Conservation (phyloP, 805 yeast species). For the Yamadazyma takamatsuzukensis region DNA sequence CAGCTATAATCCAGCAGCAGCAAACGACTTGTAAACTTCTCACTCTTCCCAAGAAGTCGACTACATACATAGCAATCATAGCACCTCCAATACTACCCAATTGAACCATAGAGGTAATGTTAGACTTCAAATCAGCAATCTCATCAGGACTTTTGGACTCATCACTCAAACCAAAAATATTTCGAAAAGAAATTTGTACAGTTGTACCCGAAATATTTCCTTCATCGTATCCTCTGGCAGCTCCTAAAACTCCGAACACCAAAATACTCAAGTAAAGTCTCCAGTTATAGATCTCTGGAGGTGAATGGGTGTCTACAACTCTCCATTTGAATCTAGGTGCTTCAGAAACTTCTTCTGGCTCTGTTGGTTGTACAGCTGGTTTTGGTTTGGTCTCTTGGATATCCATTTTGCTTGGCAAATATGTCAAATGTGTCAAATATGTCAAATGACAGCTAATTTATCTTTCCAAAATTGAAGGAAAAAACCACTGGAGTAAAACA, state of each 20-base stretch:
- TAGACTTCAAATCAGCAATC: slow-evolving; percentile 47
- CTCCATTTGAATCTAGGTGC: slow-evolving; percentile 10
- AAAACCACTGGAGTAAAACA: too few species aligned
- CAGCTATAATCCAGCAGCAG: slow-evolving; percentile 42
- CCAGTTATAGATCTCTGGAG: slow-evolving; percentile 45
- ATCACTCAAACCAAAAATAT: slow-evolving; percentile 43
- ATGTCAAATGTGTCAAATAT: too few species aligned
- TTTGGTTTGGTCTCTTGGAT: too few species aligned
- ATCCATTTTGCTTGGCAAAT: too few species aligned
- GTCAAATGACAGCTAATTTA: too few species aligned
- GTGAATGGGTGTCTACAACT: slow-evolving; percentile 25
- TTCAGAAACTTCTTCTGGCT: not conserved
- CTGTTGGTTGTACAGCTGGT: too few species aligned
- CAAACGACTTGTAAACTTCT: slow-evolving; percentile 44
- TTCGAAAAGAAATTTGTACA: slow-evolving; percentile 40
- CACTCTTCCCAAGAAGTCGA: slow-evolving; percentile 51
- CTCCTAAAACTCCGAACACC: slow-evolving; percentile 53
- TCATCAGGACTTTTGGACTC: slow-evolving; percentile 26
- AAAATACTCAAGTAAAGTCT: slow-evolving; percentile 43
- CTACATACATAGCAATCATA: slow-evolving; percentile 43
- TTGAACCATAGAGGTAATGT: slow-evolving; percentile 58
- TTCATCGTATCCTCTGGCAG: slow-evolving; percentile 58
- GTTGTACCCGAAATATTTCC: slow-evolving; percentile 47
- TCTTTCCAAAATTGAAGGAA: too few species aligned
- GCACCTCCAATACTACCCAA: slow-evolving; percentile 55